Conservation (phyloP, 2,329 filamentous ascomycete genomes). For the Chaetoscypha palmicola region DNA sequence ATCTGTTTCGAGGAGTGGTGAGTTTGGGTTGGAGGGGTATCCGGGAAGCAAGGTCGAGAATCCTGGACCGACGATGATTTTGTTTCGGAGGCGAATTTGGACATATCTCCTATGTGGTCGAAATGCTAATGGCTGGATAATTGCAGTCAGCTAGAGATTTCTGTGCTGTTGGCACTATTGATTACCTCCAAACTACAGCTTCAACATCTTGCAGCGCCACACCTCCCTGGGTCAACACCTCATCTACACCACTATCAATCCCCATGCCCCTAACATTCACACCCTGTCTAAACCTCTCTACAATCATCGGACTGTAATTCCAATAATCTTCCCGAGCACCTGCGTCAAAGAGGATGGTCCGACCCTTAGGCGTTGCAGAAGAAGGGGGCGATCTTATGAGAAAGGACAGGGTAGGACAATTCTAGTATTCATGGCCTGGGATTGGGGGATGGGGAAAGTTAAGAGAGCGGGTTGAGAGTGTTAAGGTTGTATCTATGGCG, state of each 20-base stretch:
- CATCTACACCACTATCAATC: slow-evolving; percentile 1
- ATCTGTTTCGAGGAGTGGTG: slow-evolving; percentile 32
- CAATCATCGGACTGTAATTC: slow-evolving; percentile 4
- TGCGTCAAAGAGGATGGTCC: slow-evolving; percentile 9
- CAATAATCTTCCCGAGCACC: slow-evolving; percentile 9
- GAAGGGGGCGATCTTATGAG: slow-evolving; percentile 10
- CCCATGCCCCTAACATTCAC: slow-evolving; percentile 2
- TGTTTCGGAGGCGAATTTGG: slow-evolving; percentile 38
- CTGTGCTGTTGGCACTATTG: too few relatives aligned
- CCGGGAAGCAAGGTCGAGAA: slow-evolving; percentile 42
- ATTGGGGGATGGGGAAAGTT: slow-evolving; percentile 11
- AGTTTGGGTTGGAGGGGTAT: slow-evolving; percentile 35
- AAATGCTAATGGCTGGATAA: slow-evolving; percentile 38
- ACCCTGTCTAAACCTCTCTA: slow-evolving; percentile 1
- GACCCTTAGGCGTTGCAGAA: not conserved
- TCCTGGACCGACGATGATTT: slow-evolving; percentile 45
- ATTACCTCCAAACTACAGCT: slow-evolving; percentile 8
- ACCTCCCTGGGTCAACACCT: not conserved
- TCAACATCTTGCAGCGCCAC: not conserved
- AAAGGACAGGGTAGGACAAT: slow-evolving; percentile 11
- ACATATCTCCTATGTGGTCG: slow-evolving; percentile 46
- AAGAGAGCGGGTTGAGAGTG: slow-evolving; percentile 4
- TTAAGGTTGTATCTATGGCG: slow-evolving; percentile 12
- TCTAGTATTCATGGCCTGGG: slow-evolving; percentile 11
- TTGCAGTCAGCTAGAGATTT: too few relatives aligned